These are phyloP conservation scores for Aureobasidium sp. DNA, from an alignment of 2,329 filamentous ascomycete species.

Conservation along the genomic window DNA sequence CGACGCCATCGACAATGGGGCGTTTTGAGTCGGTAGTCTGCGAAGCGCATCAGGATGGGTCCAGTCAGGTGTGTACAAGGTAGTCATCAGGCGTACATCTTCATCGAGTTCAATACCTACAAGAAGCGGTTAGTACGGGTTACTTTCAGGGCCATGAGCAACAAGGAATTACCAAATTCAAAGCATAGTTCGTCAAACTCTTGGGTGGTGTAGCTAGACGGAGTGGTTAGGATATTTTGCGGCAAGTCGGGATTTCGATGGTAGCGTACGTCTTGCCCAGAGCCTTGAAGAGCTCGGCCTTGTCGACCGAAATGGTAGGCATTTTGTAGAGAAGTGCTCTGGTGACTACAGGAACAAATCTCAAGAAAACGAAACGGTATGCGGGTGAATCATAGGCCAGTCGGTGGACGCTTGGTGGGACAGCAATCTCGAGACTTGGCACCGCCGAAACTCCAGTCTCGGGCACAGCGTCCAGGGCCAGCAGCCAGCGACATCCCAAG, in stretches of 20 bases:
- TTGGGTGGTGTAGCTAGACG: constrained; percentile 59
- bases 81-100: constrained; percentile 42
- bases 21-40: constrained; percentile 64
- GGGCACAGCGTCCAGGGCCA: neutral
- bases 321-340: constrained; percentile 47
- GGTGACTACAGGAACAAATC: neutral
- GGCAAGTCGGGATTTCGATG: constrained; percentile 13
- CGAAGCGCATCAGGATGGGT: constrained; percentile 3
- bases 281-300: constrained; percentile 89
- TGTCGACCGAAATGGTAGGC: constrained; percentile 96
- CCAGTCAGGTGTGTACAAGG: neutral
- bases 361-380: neutral
- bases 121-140: neutral
- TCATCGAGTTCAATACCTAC: constrained; percentile 81
- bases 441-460: neutral
- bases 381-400: constrained; percentile 1
- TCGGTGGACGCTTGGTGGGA: neutral
- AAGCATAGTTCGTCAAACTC: constrained; percentile 96
- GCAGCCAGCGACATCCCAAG: neutral
- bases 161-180: constrained; percentile 63
- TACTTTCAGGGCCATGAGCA: constrained; percentile 20
- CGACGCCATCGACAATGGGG: constrained; percentile 66
- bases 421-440: neutral
- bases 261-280: constrained; percentile 68
- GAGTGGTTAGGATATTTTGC: constrained; percentile 43